A percentile compares a stretch with the other conserved stretches of the same genome.
These are phyloP conservation scores for Hygrophila difformis DNA, from an alignment of 257 asterid species.

Conservation along the genomic window DNA sequence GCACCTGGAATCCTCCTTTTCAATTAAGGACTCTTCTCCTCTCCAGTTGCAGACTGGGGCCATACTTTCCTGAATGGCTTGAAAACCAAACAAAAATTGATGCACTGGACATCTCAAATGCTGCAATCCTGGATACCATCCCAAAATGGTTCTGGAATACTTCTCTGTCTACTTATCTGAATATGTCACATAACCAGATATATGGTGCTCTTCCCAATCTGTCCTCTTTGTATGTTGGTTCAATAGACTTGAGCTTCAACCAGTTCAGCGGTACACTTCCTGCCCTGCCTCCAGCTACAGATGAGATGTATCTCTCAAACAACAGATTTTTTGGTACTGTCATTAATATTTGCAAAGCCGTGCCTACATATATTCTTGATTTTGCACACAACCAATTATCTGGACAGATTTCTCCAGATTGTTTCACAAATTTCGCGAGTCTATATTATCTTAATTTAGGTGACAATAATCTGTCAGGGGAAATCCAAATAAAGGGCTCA, in stretches of 20 bases:
- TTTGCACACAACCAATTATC: conserved; percentile 25
- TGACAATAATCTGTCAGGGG: conserved; percentile 20
- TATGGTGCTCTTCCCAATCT: conserved; percentile 8
- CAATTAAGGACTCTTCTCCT: neutral
- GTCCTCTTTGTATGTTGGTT: no score
- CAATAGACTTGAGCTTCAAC: conserved; percentile 5
- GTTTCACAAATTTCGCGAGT: conserved; percentile 4
- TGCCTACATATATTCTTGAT: neutral
- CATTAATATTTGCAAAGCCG: neutral
- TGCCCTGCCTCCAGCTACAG: neutral
- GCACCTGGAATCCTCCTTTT: conserved; percentile 14
- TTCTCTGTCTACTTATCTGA: neutral
- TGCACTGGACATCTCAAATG: conserved; percentile 11
- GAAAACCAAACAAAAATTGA: neutral
- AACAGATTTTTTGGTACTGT: conserved; percentile 15
- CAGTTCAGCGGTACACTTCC: conserved; percentile 15
- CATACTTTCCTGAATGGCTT: conserved; percentile 22
- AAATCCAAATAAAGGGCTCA: conserved; percentile 7
- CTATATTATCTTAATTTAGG: conserved; percentile 20
- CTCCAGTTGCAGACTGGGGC: conserved; percentile 13
- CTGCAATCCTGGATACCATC: conserved; percentile 6
- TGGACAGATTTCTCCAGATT: conserved; percentile 17
- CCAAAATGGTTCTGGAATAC: conserved; percentile 17
- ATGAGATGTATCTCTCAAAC: conserved; percentile 3
- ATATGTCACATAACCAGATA: conserved; percentile 16